phyloP scores from a whole-genome alignment of 108 stramenopile species.

The Nitzschia sp. region DNA sequence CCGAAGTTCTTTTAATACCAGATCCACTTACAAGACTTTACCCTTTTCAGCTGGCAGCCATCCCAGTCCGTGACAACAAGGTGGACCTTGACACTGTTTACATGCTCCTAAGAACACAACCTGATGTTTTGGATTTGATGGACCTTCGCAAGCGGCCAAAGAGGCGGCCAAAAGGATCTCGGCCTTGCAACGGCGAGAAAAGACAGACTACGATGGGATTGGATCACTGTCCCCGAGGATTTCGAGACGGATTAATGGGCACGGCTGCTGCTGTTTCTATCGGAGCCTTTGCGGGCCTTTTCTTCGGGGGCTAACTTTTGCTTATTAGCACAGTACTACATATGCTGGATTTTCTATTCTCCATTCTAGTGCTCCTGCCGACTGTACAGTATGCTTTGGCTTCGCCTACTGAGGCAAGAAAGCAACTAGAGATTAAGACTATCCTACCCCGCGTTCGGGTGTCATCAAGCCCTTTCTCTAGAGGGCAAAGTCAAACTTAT shows the following conservation, averaged over 20 bases:
- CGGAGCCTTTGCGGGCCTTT: background rate
- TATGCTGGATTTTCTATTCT: too few species aligned
- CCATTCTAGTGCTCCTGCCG: too few species aligned
- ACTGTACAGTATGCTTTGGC: too few species aligned
- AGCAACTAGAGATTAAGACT: too few species aligned
- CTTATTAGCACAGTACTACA: too few species aligned
- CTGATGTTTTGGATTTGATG: constrained; percentile 15
- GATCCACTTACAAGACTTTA: constrained; percentile 47
- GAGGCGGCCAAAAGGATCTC: background rate
- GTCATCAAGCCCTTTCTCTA: too few species aligned
- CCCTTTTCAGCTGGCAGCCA: constrained; percentile 53
- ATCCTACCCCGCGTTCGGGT: too few species aligned
- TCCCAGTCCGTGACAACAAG: constrained; percentile 12
- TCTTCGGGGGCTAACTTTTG: background rate
- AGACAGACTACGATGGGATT: background rate
- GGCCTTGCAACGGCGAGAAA: background rate
- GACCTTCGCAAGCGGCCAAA: background rate
- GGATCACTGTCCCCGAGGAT: background rate
- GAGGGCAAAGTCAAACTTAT: too few species aligned
- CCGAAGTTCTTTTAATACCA: constrained; percentile 11
- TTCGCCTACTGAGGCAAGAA: too few species aligned
- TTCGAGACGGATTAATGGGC: background rate
- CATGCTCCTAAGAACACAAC: constrained; percentile 21
- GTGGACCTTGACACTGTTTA: constrained; percentile 37
- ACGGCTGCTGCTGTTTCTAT: constrained; percentile 4